These are phyloP conservation scores for Marasmius sp. DNA, from an alignment of 1,284 basidiomycete species.

Conservation along the genomic window DNA sequence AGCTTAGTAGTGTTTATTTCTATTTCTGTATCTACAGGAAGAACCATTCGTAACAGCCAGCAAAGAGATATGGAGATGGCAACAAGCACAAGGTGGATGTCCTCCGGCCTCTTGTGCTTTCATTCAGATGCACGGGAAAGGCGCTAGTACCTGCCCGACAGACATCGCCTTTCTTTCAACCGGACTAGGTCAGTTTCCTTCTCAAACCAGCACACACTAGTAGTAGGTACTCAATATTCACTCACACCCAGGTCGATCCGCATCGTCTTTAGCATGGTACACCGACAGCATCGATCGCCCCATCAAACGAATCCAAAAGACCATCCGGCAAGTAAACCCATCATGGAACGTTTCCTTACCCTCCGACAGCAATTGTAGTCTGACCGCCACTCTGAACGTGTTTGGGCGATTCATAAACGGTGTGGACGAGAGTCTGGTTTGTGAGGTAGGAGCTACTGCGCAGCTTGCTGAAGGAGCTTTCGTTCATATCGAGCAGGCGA, in stretches of 20 bases:
- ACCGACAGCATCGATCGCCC: constrained; percentile 26
- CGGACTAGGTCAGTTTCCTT: constrained; percentile 34
- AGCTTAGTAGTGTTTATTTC: no score
- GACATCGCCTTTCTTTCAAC: constrained; percentile 43
- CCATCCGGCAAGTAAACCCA: constrained; percentile 30
- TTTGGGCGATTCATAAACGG: constrained; percentile 43
- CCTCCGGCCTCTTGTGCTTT: constrained; percentile 36
- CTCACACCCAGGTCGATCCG: constrained; percentile 13
- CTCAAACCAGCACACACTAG: neutral
- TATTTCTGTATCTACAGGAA: no score
- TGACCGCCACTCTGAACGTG: constrained; percentile 45
- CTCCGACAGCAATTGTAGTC: constrained; percentile 32
- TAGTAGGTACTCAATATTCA: neutral
- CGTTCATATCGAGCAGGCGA: constrained; percentile 42
- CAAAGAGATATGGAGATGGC: constrained; percentile 37
- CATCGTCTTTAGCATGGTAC: constrained; percentile 23
- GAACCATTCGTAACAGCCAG: constrained; percentile 37
- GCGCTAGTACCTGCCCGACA: constrained; percentile 28
- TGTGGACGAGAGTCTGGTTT: constrained; percentile 29
- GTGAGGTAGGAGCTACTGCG: constrained; percentile 26
- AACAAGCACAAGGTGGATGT: constrained; percentile 34
- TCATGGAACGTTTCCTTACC: constrained; percentile 37
- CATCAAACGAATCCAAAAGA: constrained; percentile 32
- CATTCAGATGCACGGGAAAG: constrained; percentile 47
- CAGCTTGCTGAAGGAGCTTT: constrained; percentile 33